These are phyloP conservation scores for Coccomyxa sp. DNA, from an alignment of 139 green algal species.

Conservation along the genomic window DNA sequence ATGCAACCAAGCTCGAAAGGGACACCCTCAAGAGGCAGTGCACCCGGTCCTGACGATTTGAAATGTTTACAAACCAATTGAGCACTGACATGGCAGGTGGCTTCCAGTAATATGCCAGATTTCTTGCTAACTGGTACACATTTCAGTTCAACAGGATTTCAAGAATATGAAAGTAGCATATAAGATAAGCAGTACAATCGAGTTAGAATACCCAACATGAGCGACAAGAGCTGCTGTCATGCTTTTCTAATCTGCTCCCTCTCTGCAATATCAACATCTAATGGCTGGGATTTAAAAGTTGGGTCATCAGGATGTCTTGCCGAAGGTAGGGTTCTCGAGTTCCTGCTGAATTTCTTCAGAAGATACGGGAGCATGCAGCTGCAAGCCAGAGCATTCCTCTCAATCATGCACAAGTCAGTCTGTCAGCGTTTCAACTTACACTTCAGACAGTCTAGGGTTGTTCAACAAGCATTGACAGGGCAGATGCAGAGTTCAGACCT, in stretches of 20 bases:
- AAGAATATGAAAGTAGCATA: background rate
- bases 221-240: too few relatives aligned
- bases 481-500: background rate
- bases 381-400: background rate
- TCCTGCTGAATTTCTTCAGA: background rate
- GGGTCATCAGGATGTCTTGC: too few relatives aligned
- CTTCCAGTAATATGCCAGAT: background rate
- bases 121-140: background rate
- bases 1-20: background rate
- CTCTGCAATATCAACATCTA: too few relatives aligned
- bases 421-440: background rate
- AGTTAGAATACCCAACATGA: background rate
- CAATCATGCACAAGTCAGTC: background rate
- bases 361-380: background rate
- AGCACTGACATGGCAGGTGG: background rate
- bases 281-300: too few relatives aligned
- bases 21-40: background rate
- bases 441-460: too few relatives aligned
- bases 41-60: background rate
- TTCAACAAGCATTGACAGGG: background rate
- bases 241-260: too few relatives aligned
- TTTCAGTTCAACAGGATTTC: background rate
- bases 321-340: background rate
- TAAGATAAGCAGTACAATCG: background rate
- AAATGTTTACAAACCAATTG: background rate